Percentiles rank a stretch among this genome's conserved stretches.
These are phyloP conservation scores for Dictyostelium brefeldianum DNA, from an alignment of 78 protist species.

Conservation along the genomic window DNA sequence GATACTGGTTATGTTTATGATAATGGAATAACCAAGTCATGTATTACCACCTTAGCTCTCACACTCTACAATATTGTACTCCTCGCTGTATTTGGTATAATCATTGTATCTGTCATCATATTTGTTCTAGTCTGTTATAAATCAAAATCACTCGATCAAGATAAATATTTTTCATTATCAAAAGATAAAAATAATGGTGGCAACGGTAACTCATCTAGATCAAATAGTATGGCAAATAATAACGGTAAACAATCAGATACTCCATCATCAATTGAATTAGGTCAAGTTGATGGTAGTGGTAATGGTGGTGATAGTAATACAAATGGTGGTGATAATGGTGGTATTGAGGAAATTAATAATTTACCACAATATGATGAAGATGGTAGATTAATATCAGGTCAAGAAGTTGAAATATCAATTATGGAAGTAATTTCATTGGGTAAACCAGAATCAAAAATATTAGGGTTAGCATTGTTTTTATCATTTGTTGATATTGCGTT, in stretches of 20 bases:
- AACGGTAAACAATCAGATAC: constrained; percentile 17
- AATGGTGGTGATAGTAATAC: not conserved
- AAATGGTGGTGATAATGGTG: not conserved
- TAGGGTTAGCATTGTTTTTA: constrained; percentile 20
- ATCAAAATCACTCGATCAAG: constrained; percentile 43
- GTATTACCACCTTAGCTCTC: constrained; percentile 19
- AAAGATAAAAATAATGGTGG: not conserved
- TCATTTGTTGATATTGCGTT: constrained; percentile 58
- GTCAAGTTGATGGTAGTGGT: not conserved
- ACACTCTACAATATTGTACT: constrained; percentile 52
- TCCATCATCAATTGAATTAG: not conserved
- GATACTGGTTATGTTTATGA: constrained; percentile 54
- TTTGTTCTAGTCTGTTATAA: constrained; percentile 22
- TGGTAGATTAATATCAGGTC: not conserved
- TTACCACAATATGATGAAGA: constrained; percentile 15
- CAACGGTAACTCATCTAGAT: not conserved
- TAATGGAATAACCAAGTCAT: constrained; percentile 48
- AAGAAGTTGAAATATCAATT: constrained; percentile 41
- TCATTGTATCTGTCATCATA: constrained; percentile 3
- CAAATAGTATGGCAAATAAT: not conserved
- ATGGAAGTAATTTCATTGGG: constrained; percentile 48
- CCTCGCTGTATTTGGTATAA: constrained; percentile 29
- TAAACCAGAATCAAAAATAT: constrained; percentile 23
- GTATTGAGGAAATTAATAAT: not conserved
- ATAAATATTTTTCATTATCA: constrained; percentile 16